Evolutionary conservation across 306 rosid genomes (phyloP).

Genomic region (Vicia faba): DNA sequence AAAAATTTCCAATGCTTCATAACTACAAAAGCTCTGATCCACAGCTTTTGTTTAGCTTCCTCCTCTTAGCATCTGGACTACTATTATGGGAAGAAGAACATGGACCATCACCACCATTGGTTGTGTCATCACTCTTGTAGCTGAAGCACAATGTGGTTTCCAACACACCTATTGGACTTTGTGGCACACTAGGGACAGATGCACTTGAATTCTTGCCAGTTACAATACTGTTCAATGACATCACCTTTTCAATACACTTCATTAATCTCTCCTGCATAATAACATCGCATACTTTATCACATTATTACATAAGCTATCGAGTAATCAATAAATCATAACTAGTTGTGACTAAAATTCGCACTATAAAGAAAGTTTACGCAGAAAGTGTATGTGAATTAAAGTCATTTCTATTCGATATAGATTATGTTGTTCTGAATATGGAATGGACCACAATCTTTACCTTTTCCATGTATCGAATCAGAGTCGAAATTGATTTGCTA

Average conservation of each 20-base stretch:
- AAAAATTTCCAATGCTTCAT: slow-evolving; percentile 40
- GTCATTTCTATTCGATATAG: slow-evolving; percentile 13
- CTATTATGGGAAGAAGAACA: slow-evolving; percentile 59
- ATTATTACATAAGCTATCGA: slow-evolving; percentile 4
- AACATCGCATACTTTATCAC: not conserved
- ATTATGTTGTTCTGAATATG: slow-evolving; percentile 4
- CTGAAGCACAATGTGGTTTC: slow-evolving; percentile 72
- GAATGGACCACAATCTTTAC: slow-evolving; percentile 53
- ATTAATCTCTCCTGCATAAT: slow-evolving; percentile 71
- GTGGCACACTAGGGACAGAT: slow-evolving; percentile 56
- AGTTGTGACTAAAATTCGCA: not conserved
- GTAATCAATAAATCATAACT: slow-evolving; percentile 19
- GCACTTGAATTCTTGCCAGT: slow-evolving; percentile 43
- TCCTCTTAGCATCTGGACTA: slow-evolving; percentile 73
- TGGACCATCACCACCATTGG: slow-evolving; percentile 50
- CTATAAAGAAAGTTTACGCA: not conserved
- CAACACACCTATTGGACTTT: slow-evolving; percentile 84
- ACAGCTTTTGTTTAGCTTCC: slow-evolving; percentile 77
- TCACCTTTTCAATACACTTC: slow-evolving; percentile 60
- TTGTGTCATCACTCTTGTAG: slow-evolving; percentile 74
- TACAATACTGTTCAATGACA: slow-evolving; percentile 40
- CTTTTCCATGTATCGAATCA: slow-evolving; percentile 67
- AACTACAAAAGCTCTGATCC: slow-evolving; percentile 55
- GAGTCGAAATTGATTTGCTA: slow-evolving; percentile 56
- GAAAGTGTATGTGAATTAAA: not conserved